phyloP scores from a whole-genome alignment of 2,329 filamentous ascomycete genomes.

The Fusarium marasasianum region DNA sequence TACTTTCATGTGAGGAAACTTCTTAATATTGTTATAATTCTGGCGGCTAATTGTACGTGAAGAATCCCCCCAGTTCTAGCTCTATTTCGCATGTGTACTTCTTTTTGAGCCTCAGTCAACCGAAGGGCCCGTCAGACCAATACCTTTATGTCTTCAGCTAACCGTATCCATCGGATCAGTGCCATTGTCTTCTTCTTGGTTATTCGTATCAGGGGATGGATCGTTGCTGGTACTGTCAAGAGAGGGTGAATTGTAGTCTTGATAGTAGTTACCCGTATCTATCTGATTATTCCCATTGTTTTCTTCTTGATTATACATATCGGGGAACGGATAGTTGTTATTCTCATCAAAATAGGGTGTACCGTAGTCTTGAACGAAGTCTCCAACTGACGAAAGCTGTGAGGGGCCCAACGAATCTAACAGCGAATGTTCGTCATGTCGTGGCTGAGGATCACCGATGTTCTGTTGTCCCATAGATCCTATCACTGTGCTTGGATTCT shows the following conservation, averaged over 20 bases:
- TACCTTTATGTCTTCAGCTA: rapidly evolving
- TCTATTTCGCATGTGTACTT: neutral
- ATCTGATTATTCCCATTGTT: no score
- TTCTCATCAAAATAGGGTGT: no score
- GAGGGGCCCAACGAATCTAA: rapidly evolving
- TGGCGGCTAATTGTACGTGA: no score
- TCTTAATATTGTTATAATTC: neutral
- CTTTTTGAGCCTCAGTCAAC: neutral
- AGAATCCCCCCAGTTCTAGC: neutral
- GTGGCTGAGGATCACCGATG: rapidly evolving
- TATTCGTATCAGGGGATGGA: neutral
- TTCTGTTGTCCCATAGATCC: neutral
- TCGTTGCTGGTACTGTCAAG: no score
- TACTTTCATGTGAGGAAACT: neutral
- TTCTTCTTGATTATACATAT: neutral
- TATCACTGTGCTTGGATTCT: neutral
- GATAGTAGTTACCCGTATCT: no score
- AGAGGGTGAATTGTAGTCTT: no score
- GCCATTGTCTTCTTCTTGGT: neutral
- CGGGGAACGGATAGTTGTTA: no score
- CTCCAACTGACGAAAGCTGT: rapidly evolving
- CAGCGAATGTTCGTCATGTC: rapidly evolving
- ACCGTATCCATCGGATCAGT: rapidly evolving
- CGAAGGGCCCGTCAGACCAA: no score
- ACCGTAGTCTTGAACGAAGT: no score